Conservation (phyloP, 345 rosid genomes). For the Raphanus sativus region DNA sequence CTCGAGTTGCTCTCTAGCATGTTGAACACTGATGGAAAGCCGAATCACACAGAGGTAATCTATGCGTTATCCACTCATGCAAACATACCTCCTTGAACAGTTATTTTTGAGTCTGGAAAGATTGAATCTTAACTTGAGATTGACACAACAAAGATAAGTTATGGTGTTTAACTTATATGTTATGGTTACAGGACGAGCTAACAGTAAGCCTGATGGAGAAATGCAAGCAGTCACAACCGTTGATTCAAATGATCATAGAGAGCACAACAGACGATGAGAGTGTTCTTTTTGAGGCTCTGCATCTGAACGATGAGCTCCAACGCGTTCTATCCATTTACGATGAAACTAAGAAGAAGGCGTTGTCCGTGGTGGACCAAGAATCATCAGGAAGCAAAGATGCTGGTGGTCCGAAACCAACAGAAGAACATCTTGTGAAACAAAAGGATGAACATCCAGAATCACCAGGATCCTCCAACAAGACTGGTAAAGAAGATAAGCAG, state of each 20-base stretch:
- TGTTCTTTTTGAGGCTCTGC: constrained; percentile 78
- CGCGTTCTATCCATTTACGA: constrained; percentile 45
- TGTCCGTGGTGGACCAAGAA: constrained; percentile 27
- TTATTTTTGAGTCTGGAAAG: no score
- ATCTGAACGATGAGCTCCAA: constrained; percentile 70
- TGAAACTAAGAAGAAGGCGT: constrained; percentile 17
- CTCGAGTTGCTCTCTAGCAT: constrained; percentile 78
- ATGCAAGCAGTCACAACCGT: constrained; percentile 71
- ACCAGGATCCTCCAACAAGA: constrained; percentile 17
- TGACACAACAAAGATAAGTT: no score
- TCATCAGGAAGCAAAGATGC: constrained; percentile 33
- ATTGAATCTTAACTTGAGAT: no score
- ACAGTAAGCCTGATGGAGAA: constrained; percentile 68
- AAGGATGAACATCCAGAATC: background rate
- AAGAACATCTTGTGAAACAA: constrained; percentile 16
- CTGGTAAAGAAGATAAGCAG: constrained; percentile 20
- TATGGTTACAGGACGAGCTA: constrained; percentile 63
- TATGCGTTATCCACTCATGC: background rate
- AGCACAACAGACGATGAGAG: constrained; percentile 70
- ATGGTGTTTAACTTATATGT: background rate
- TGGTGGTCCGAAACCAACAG: constrained; percentile 24
- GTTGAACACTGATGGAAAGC: constrained; percentile 56
- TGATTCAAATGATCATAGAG: constrained; percentile 70
- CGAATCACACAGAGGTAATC: constrained; percentile 54
- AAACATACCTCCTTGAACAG: background rate